Evolutionary conservation across 495 filamentous ascomycete genomes (phyloP).

Genomic region (Penicillium bovifimosum): DNA sequence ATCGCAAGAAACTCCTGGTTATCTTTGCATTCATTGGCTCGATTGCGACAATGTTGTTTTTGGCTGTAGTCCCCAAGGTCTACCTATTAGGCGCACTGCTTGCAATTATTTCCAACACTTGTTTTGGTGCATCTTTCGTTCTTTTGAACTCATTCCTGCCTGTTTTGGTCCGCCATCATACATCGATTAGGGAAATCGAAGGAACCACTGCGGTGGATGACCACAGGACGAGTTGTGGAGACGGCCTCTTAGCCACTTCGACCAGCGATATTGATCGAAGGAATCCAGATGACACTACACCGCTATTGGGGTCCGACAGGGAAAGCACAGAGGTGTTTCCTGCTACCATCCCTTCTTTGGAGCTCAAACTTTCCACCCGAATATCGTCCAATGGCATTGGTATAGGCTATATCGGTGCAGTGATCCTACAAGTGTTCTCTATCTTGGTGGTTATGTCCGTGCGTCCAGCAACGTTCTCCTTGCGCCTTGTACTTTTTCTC

Average conservation of each 20-base stretch:
- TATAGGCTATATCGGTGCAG: constrained; percentile 79
- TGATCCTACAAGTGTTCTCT: constrained; percentile 71
- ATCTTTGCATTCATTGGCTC: constrained; percentile 78
- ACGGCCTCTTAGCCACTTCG: constrained; percentile 30
- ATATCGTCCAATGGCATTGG: constrained; percentile 89
- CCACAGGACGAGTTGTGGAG: not conserved
- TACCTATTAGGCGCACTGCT: constrained; percentile 78
- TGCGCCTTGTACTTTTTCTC: constrained; percentile 77
- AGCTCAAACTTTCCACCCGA: constrained; percentile 69
- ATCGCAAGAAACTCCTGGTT: constrained; percentile 81
- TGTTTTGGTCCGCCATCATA: constrained; percentile 73
- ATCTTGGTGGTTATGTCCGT: constrained; percentile 66
- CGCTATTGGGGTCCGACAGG: constrained; percentile 19
- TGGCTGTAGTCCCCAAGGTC: constrained; percentile 63
- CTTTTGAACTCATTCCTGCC: constrained; percentile 80
- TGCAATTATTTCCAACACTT: constrained; percentile 86
- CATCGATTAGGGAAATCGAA: constrained; percentile 29
- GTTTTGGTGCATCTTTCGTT: constrained; percentile 81
- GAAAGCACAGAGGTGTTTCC: constrained; percentile 11
- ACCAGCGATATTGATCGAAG: not conserved
- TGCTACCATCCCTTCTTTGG: constrained; percentile 44
- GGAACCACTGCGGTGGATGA: not conserved
- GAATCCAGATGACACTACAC: constrained; percentile 29
- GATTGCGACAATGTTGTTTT: constrained; percentile 80
- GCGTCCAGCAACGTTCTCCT: constrained; percentile 68